Evolutionary conservation across 768 basidiomycete species (phyloP), one percentile per base, ranked within the genome.

Genomic region (Royoungia palumana): DNA sequence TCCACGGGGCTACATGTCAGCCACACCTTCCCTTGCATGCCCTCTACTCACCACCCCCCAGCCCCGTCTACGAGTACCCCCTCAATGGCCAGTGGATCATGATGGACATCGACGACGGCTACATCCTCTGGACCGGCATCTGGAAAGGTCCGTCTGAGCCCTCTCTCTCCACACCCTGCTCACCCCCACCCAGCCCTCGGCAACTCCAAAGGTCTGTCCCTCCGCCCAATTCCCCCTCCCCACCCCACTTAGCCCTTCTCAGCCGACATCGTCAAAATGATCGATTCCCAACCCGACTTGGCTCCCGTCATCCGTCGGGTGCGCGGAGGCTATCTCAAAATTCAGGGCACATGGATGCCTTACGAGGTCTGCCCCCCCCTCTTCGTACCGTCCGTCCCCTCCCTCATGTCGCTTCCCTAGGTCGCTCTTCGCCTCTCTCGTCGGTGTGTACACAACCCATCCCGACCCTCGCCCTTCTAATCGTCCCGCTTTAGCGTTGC

Each of bases 31-130:
- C 42, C 14, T 35, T 14, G 12, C 35, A 14, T 19, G 16, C 34
- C 4, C 30, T 41, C n/a, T 1, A 30, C 54, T 54, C 57, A 54
- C 44, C 40, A 13, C 21, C n/a, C 38, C 21, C 25, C 57, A 76
- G 90, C 46, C 89, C 89, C 12, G 91, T 94, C 11, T 93, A 88
- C 61, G 91, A 94, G 64, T 94, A 92, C 59, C 89, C 88, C 2
- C 74, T 94, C 47, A 89, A 90, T 54, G 87, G 85, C 19, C 89
- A 93, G 61, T 91, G 89, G 87, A 89, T 94, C 61, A 93, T 94
- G 91, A 90, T 93, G 81, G 91, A 94, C 71, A 87, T 89, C 62
- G 91, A 94, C 64, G 90, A 92, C 64, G 91, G 91, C 4, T 93
- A 90, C 65, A 85, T 94, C 49, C 74, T 92, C 16, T 94, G 91